Evolutionary conservation across 2,329 filamentous ascomycete species (phyloP).

Genomic region (Xylaria hypoxylon): DNA sequence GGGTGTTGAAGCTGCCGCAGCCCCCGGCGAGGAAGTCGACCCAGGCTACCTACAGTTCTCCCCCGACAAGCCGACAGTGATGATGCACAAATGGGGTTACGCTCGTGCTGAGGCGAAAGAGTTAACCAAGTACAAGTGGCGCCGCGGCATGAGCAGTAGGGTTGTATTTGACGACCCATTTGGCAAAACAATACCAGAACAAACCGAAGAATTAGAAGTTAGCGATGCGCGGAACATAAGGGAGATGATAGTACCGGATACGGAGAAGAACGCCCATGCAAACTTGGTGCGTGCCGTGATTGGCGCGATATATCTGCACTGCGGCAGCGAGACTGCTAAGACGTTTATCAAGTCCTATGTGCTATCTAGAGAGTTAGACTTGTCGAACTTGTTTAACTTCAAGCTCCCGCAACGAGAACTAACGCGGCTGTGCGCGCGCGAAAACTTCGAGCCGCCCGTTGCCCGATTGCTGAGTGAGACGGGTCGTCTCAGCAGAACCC

Average conservation of each 20-base stretch:
- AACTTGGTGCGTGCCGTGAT: slow-evolving; percentile 86
- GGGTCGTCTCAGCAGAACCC: slow-evolving; percentile 83
- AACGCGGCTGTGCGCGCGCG: slow-evolving; percentile 82
- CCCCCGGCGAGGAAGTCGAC: slow-evolving; percentile 91
- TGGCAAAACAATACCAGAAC: slow-evolving; percentile 68
- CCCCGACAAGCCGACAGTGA: slow-evolving; percentile 59
- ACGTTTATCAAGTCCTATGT: slow-evolving; percentile 87
- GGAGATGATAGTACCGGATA: slow-evolving; percentile 43
- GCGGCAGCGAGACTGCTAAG: slow-evolving; percentile 81
- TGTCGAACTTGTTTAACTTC: slow-evolving; percentile 86
- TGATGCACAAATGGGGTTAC: slow-evolving; percentile 63
- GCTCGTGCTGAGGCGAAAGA: slow-evolving; percentile 63
- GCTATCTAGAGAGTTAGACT: slow-evolving; percentile 79
- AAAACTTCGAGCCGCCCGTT: slow-evolving; percentile 88
- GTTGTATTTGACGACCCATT: slow-evolving; percentile 88
- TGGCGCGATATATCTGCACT: slow-evolving; percentile 87
- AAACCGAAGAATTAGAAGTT: slow-evolving; percentile 37
- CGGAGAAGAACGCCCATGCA: slow-evolving; percentile 65
- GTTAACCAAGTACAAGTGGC: slow-evolving; percentile 64
- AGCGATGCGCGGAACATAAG: slow-evolving; percentile 43
- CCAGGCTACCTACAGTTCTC: slow-evolving; percentile 88
- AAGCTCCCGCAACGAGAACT: slow-evolving; percentile 86
- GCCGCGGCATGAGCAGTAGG: slow-evolving; percentile 78
- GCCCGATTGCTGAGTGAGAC: slow-evolving; percentile 92
- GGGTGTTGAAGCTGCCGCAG: slow-evolving; percentile 90